Evolutionary conservation across 768 basidiomycete species (phyloP).

Genomic region (Albatrellus ellisii): DNA sequence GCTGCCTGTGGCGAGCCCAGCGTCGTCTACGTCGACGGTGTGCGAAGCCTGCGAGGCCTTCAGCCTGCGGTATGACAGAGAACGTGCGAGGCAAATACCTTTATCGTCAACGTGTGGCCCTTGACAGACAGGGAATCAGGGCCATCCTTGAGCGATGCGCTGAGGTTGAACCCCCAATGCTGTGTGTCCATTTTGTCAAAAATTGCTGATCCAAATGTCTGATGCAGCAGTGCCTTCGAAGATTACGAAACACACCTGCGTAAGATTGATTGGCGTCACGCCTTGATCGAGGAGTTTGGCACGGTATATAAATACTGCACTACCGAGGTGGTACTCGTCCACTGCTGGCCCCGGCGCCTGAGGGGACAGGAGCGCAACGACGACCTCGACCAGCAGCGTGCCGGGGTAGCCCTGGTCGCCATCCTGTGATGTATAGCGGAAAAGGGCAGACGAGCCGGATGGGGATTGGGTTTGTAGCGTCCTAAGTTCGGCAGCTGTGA

Average conservation of each 20-base stretch:
- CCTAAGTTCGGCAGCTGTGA: constrained; percentile 38
- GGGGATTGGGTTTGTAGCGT: constrained; percentile 25
- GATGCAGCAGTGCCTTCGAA: no score
- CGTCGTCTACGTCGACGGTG: constrained; percentile 36
- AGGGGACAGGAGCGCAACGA: constrained; percentile 20
- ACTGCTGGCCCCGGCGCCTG: constrained; percentile 16
- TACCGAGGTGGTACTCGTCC: constrained; percentile 42
- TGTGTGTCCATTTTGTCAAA: constrained; percentile 16
- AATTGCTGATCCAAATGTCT: no score
- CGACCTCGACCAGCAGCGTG: constrained; percentile 37
- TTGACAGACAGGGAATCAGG: constrained; percentile 34
- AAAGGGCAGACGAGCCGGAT: constrained; percentile 32
- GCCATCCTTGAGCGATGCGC: constrained; percentile 42
- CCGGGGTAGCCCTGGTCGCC: constrained; percentile 68
- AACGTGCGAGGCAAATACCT: constrained; percentile 19
- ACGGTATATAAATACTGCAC: constrained; percentile 53
- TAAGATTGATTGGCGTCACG: constrained; percentile 65
- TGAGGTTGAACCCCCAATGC: constrained; percentile 80
- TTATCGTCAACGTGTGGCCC: constrained; percentile 31
- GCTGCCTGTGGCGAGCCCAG: constrained; percentile 38
- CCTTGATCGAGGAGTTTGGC: constrained; percentile 41
- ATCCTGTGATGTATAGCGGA: constrained; percentile 42
- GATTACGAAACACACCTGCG: constrained; percentile 54
- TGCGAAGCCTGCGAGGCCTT: constrained; percentile 31
- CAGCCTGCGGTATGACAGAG: not conserved